Percentiles rank a stretch among this genome's conserved stretches.
Evolutionary conservation across 176 grass and related monocot species (phyloP).

Genomic region (Saccharum spontaneum): DNA sequence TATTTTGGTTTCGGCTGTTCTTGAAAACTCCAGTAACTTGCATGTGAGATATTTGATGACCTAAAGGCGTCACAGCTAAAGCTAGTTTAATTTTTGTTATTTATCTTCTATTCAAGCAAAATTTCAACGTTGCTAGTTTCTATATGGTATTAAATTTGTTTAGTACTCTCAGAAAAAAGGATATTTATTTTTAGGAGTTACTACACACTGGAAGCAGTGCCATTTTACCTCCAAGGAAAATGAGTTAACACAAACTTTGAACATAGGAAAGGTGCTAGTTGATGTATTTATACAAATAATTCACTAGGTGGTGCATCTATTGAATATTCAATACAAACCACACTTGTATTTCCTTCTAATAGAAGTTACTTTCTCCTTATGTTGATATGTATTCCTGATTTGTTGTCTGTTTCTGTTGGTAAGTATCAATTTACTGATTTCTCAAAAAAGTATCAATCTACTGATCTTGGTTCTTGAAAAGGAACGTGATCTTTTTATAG

Average conservation of each 20-base stretch:
- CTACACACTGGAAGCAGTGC: not conserved
- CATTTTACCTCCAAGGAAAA: not conserved
- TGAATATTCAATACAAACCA: not conserved
- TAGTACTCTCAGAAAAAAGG: not conserved
- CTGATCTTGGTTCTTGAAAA: not conserved
- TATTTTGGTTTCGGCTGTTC: slow-evolving; percentile 10
- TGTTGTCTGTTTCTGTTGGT: not conserved
- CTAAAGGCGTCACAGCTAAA: not conserved
- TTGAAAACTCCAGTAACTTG: not conserved
- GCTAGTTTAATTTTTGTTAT: slow-evolving; percentile 7
- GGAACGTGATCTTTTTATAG: not conserved
- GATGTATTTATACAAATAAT: not conserved
- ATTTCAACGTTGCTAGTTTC: not conserved
- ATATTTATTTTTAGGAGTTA: not conserved
- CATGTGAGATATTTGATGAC: not conserved
- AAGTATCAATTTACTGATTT: not conserved
- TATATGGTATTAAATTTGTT: slow-evolving; percentile 10
- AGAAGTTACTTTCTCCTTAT: slow-evolving; percentile 6
- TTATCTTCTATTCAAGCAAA: not conserved
- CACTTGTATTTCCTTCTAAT: not conserved
- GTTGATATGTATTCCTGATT: not conserved
- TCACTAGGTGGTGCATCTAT: slow-evolving; percentile 10
- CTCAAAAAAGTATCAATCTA: not conserved
- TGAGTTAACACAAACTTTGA: not conserved
- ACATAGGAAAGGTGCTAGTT: not conserved